Base-by-base conservation (phyloP, 805 yeast species). In the Candida berthetii region DNA sequence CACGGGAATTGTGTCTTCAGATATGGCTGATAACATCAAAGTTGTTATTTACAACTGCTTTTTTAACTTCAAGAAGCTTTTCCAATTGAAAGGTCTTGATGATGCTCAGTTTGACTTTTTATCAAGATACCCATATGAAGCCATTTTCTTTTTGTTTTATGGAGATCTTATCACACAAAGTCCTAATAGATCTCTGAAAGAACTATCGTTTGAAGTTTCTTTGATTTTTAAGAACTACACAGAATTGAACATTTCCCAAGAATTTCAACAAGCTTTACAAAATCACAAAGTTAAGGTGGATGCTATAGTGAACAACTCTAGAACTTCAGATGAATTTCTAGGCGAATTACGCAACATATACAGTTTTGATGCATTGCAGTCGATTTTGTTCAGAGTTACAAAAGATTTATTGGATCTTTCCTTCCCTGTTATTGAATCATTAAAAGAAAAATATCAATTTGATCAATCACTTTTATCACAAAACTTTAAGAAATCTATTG, bases 111-210 rank as follows among this genome's bases (percentile, higher is more conserved):
- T 20, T 9, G 18, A 19, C 3, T 41, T 50, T 15, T 35, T 35
- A 29, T 42, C 44, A 27, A 33, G 25, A 20, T 49, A 42, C 38
- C 45, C 53, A 6, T 18, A 35, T 3, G 43, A 45, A 11, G 39
- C 50, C 22, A 48, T 49, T 3, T 34, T 31, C 13, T 37, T 49
- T 10, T 34, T 45, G 15, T 17, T 39, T 19, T 37, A 41, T 18
- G 20, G 22, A 7, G 35, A 33, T 19, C 9, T 33, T 6, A 33
- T 13, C 29, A 25, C 44, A 3, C 24, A 43, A 13, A 43, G 44
- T 7, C 41, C 43, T 31, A 49, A 48, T n/a, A 32, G 40, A 13
- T 17, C 33, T 24, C 24, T 35, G 5, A 27, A 31, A 3, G 4
- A 28, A 10, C 6, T 31, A 3, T 16, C 41, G 1, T 20, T 32